Evolutionary conservation across 2,329 filamentous ascomycete genomes (phyloP), one percentile per base, ranked within the genome.

Genomic region (Fusarium anthophilum): DNA sequence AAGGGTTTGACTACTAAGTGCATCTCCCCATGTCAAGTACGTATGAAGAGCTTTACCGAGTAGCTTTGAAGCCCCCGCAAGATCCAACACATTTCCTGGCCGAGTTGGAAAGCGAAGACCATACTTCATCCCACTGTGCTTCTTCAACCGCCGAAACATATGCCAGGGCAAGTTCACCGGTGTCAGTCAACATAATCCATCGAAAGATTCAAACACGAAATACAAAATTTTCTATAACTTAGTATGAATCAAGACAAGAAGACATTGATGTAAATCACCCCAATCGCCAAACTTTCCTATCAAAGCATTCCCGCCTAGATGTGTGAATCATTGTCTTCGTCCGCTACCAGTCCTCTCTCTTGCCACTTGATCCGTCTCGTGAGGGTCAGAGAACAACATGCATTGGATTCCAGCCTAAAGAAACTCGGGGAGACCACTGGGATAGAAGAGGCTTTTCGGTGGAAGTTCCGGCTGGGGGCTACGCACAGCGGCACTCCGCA

Each of bases 221-320:
- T 62, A 55, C 57, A 66, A 38, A 62, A 55, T 53, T 60, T 72
- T 68, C 72, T 71, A 66, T 75, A 69, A 72, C 61, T 62, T 68
- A 69, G 66, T 59, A 66, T 64, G 70, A 72, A 66, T 76, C 66
- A 73, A 77, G 69, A 73, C 64, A 75, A 77, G 73, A 75, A 77
- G 73, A 79, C 78, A 80, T 78, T 79, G 76, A 82, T 81, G 81
- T 82, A 78, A 84, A 85, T 83, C 85, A 86, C 84, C 84, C 84
- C 85, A 83, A 83, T 86, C 84, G 85, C 85, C 85, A 84, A 84
- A 85, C 80, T 81, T 82, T 84, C 84, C 84, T 85, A 86, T 86
- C 82, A 79, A 85, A 84, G 79, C 77, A 81, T 80, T 80, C 79
- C 80, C 79, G 78, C 78, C 79, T 80, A 80, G 77, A 81, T 82